Base-by-base conservation (phyloP, 148 eudicot genomes). In the Persicaria tinctoria region DNA sequence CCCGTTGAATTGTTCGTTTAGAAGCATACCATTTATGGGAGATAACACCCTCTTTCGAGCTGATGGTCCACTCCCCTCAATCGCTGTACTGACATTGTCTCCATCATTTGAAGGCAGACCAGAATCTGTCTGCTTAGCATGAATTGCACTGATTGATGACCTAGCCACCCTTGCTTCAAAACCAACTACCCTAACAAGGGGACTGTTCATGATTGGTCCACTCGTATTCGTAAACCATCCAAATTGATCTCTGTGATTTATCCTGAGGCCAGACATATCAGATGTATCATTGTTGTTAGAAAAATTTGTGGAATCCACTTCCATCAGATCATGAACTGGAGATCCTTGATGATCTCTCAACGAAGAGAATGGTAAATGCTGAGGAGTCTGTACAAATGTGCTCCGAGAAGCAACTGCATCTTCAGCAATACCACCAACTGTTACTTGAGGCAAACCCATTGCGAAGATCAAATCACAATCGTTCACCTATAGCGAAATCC, bases 401-500 rank as follows among this genome's bases (percentile, higher is more conserved):
- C 82, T 78, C 73, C 83, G 59, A 44, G 95, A 84, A 70, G 82
- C 82, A 59, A 87, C 81, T 66, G 84, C 88, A 80, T 91, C 96
- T 77, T 90, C 98, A 48, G 80, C 76, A 72, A 77, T 77, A 27
- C 76, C 80, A 70, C 88, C 80, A 17, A 86, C 84, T 48, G 91
- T 80, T 64, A 83, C 87, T 82, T 90, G 98, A 78, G 98, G 98
- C 87, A 94, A 89, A 54, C 98, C 98, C 98, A 94, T 94, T 51
- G 38, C 44, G 70, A 66, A 71, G 44, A 71, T 48, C 54, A 71
- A 48, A 48, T 71, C 32, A 71, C 74, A 71, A 9, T 17, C 18
- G 51, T 71, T 47, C 13, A 71, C 74, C n/a, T 71, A 71, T 4
- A 71, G 48, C 13, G 44, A 8, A 46, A 50, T 4, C 74, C 70